Evolutionary conservation across 192 early-diverging fungal species (phyloP), one percentile per base, ranked within the genome.

Genomic region (Linnemannia elongata): DNA sequence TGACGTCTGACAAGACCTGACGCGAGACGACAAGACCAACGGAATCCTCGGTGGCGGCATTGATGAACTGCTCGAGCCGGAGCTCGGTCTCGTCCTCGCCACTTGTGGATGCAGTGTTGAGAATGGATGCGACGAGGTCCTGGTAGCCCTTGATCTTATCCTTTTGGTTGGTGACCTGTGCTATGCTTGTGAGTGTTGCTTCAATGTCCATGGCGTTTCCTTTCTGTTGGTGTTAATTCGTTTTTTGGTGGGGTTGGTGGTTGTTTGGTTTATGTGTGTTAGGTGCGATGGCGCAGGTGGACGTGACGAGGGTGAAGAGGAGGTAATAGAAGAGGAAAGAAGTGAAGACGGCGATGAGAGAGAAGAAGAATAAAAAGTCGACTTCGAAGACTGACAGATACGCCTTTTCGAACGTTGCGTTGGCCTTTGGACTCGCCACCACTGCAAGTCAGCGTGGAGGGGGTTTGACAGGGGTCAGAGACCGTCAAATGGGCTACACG

Each of bases 21-120:
- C 96, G 91, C 9, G 95, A 94, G 47, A 93, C 90, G 1, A 97
- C 95, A 8, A 96, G 90, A 17, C 94, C 96, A 1, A 97, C 91
- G 42, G 94, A 91, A 44, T 93, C 93, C 41, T 92, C 91, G 4
- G 94, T 87, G 30, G 92, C 90, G 24, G 94, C 93, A 72, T 92
- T 90, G 55, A 93, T 57, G n/a, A 92, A 91, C 15, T 76, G 80
- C 68, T 90, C 79, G 35, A 87, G 76, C 18, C 71, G 79, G 20
- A 54, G 69, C 15, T 60, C 35, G 41, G 85, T 77, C 17, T 36
- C 33, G 6, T 75, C 55, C 38, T 78, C 60, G 39, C 74, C 24
- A 4, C 63, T 35, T 18, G 73, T 63, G 20, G 76, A 60, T 30
- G 75, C 55, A 22, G 74, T 27, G 22, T 47, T 69, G 12, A 87